A percentile compares a stretch with the other conserved stretches of the same genome.
phyloP scores from a whole-genome alignment of 768 basidiomycete genomes.

The Auriscalpium orientale region DNA sequence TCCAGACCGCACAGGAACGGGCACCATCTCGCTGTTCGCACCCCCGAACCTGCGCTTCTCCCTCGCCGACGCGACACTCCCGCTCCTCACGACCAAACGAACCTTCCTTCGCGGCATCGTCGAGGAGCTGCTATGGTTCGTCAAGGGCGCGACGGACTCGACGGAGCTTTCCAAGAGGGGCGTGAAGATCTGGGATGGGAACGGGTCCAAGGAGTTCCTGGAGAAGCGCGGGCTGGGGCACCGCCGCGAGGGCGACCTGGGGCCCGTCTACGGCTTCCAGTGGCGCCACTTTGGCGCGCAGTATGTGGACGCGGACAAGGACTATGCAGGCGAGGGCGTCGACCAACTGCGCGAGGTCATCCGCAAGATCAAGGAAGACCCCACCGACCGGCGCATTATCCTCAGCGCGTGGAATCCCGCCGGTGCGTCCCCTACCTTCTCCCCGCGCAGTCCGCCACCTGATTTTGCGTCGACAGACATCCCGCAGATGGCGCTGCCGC shows the following conservation, averaged over 20 bases:
- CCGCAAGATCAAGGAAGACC: constrained; percentile 84
- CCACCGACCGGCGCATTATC: constrained; percentile 90
- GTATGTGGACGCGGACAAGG: constrained; percentile 65
- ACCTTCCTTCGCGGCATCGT: constrained; percentile 88
- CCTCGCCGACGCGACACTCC: constrained; percentile 65
- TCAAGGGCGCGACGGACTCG: constrained; percentile 78
- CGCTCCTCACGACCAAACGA: constrained; percentile 91
- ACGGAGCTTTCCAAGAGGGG: constrained; percentile 69
- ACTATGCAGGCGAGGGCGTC: constrained; percentile 79
- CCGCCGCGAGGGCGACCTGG: constrained; percentile 84
- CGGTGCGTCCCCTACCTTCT: constrained; percentile 44
- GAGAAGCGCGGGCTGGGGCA: constrained; percentile 79
- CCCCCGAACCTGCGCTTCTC: constrained; percentile 88
- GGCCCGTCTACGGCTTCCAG: constrained; percentile 96
- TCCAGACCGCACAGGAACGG: constrained; percentile 91
- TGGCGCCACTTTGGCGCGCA: constrained; percentile 93
- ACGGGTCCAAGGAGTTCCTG: constrained; percentile 82
- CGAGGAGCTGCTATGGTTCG: constrained; percentile 94
- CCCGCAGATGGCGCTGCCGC: constrained; percentile 90
- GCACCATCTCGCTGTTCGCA: constrained; percentile 87
- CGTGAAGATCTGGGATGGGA: constrained; percentile 97
- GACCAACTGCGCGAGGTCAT: constrained; percentile 91
- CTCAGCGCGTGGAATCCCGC: constrained; percentile 97
- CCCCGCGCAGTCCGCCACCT: background rate
- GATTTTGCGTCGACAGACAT: constrained; percentile 51